phyloP scores from a whole-genome alignment of 805 yeast species.

The Jamesozyma jinghongensis region DNA sequence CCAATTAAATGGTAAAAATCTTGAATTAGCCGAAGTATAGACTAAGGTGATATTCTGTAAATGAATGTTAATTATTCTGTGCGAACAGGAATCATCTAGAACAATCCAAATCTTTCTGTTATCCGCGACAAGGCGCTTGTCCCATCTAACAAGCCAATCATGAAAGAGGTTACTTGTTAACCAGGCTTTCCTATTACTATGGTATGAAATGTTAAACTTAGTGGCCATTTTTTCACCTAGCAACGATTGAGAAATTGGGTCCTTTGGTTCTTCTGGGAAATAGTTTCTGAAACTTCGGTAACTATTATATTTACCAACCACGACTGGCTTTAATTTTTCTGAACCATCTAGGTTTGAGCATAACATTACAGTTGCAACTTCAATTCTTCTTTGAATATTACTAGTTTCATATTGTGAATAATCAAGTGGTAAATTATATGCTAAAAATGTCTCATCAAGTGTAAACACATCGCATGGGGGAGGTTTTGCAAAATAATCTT shows the following conservation, averaged over 20 bases:
- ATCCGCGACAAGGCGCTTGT: slow-evolving; percentile 43
- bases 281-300: slow-evolving; percentile 34
- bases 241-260: slow-evolving; percentile 19
- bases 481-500: slow-evolving; percentile 37
- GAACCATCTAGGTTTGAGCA: slow-evolving; percentile 56
- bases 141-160: slow-evolving; percentile 51
- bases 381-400: slow-evolving; percentile 27
- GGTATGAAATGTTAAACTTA: slow-evolving; percentile 44
- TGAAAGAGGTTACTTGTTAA: slow-evolving; percentile 54
- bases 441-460: slow-evolving; percentile 51
- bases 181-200: slow-evolving; percentile 55
- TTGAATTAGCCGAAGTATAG: slow-evolving; percentile 32
- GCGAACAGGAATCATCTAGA: slow-evolving; percentile 55
- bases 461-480: slow-evolving; percentile 47
- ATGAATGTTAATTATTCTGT: slow-evolving; percentile 46
- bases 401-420: slow-evolving; percentile 40
- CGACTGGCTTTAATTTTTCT: slow-evolving; percentile 51
- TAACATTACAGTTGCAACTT: slow-evolving; percentile 48
- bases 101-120: slow-evolving; percentile 46
- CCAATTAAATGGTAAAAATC: slow-evolving; percentile 53
- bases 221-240: slow-evolving; percentile 40
- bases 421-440: slow-evolving; percentile 52
- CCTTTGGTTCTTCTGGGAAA: slow-evolving; percentile 27
- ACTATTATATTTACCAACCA: slow-evolving; percentile 50
- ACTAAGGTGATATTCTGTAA: slow-evolving; percentile 35